phyloP scores from a whole-genome alignment of 2,329 filamentous ascomycete genomes.

The Eutypa lata region DNA sequence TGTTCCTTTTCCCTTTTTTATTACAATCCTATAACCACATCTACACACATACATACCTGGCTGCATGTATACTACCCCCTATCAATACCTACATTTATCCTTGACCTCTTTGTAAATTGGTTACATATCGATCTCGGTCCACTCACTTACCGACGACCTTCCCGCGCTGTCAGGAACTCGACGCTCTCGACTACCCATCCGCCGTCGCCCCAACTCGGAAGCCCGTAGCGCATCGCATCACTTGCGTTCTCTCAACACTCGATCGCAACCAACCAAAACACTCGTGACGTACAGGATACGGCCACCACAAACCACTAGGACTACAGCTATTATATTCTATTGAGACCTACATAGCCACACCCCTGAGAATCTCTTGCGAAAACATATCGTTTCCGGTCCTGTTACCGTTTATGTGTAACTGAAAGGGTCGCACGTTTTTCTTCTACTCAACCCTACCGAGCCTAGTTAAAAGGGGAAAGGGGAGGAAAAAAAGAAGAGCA shows the following conservation, averaged over 20 bases:
- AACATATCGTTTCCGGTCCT: neutral
- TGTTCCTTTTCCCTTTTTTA: neutral
- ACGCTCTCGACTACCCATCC: neutral
- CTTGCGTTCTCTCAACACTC: neutral
- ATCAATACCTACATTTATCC: neutral
- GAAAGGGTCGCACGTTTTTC: neutral
- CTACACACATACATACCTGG: neutral
- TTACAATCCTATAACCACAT: neutral
- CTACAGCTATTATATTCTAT: no score
- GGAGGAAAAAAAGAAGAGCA: no score
- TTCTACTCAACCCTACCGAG: neutral
- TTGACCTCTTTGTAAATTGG: neutral
- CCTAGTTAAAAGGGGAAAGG: neutral
- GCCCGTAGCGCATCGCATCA: neutral
- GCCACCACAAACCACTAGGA: neutral
- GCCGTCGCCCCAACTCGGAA: neutral
- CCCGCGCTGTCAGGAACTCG: constrained; percentile 8
- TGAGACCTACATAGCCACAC: no score
- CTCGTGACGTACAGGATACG: neutral
- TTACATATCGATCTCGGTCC: constrained; percentile 1
- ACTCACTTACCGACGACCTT: constrained; percentile 5
- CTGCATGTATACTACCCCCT: constrained; percentile 2
- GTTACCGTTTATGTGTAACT: neutral
- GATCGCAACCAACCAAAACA: neutral
- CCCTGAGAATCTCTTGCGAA: no score